phyloP scores from a whole-genome alignment of 805 yeast species.

The Naumovozyma dairenensis region DNA sequence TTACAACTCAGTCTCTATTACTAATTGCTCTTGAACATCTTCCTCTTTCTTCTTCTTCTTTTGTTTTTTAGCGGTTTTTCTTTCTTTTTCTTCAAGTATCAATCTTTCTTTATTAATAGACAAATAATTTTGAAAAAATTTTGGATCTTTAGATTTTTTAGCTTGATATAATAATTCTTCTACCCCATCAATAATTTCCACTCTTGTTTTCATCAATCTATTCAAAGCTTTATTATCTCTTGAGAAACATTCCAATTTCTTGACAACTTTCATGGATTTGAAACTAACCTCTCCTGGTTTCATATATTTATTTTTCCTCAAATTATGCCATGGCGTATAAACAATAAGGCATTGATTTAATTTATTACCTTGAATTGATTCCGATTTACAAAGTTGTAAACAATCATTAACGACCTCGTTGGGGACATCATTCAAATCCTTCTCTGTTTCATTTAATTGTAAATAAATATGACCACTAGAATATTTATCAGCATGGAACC shows the following conservation, averaged over 20 bases:
- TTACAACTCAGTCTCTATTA: too few species aligned
- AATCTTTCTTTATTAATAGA: constrained; percentile 12
- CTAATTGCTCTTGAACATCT: too few species aligned
- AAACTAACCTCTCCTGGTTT: constrained; percentile 73
- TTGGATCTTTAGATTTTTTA: constrained; percentile 24
- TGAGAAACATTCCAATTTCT: constrained; percentile 41
- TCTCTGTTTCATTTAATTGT: constrained; percentile 40
- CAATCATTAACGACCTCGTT: constrained; percentile 42
- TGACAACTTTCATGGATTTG: constrained; percentile 46
- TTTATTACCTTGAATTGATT: constrained; percentile 69
- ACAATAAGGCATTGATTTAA: constrained; percentile 54
- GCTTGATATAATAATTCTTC: constrained; percentile 23
- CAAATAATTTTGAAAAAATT: constrained; percentile 15
- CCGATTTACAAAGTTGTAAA: constrained; percentile 67
- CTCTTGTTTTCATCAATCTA: constrained; percentile 53
- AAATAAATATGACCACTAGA: constrained; percentile 73
- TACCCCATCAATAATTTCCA: constrained; percentile 35
- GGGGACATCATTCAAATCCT: constrained; percentile 40
- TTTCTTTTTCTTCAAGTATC: constrained; percentile 15
- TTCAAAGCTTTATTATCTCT: constrained; percentile 53
- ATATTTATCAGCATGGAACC: constrained; percentile 75
- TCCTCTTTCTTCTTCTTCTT: constrained; percentile 8
- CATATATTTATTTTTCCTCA: constrained; percentile 60
- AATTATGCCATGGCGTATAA: constrained; percentile 65
- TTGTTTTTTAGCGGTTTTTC: constrained; percentile 15